These are phyloP conservation scores for Phragmites australis DNA, from an alignment of 176 grass and related monocot species.

Conservation along the genomic window DNA sequence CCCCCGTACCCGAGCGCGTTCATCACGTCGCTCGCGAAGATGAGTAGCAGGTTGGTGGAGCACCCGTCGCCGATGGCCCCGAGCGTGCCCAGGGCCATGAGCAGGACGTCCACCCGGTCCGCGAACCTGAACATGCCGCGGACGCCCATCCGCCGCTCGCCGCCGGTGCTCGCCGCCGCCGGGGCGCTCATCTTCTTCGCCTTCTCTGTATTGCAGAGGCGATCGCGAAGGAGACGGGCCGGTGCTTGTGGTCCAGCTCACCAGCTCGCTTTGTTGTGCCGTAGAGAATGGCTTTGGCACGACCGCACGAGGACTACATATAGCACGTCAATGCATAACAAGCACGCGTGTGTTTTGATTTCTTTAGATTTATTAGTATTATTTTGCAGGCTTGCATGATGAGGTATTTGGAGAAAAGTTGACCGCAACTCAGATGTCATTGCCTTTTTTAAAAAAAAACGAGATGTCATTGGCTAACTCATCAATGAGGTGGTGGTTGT, in stretches of 20 bases:
- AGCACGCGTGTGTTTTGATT: not conserved
- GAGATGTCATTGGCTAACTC: no score
- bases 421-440: not conserved
- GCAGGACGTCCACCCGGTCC: constrained; percentile 62
- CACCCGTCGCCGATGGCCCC: constrained; percentile 89
- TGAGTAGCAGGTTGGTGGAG: constrained; percentile 85
- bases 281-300: constrained; percentile 18
- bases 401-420: constrained; percentile 32
- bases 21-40: constrained; percentile 96
- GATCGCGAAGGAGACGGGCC: not conserved
- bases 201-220: not conserved
- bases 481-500: not conserved
- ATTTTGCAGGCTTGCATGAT: not conserved
- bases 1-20: constrained; percentile 73
- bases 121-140: constrained; percentile 83
- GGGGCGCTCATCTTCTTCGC: constrained; percentile 31
- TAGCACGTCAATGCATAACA: constrained; percentile 6
- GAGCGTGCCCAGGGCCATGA: constrained; percentile 80
- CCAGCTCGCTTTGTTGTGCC: not conserved
- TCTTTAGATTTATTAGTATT: not conserved
- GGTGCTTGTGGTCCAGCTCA: not conserved
- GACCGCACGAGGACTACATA: constrained; percentile 39
- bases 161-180: constrained; percentile 12
- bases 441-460: not conserved
- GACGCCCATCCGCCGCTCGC: constrained; percentile 42